phyloP scores from a whole-genome alignment of 2,329 filamentous ascomycete species.

The Aureobasidium musti region DNA sequence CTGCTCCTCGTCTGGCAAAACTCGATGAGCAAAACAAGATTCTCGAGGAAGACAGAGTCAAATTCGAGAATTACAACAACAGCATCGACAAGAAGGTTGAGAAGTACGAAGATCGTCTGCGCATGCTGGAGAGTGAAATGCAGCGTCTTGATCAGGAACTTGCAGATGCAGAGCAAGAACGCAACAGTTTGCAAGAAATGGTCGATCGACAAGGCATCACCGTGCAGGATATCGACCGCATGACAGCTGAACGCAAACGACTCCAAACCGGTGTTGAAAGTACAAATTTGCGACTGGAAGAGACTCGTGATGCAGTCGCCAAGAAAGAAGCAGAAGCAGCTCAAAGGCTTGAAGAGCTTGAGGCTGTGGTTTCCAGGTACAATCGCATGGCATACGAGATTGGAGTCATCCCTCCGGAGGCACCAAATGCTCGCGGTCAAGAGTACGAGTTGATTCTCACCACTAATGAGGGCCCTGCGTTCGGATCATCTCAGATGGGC shows the following conservation, averaged over 20 bases:
- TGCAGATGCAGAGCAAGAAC: conserved; percentile 78
- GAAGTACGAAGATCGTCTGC: conserved; percentile 80
- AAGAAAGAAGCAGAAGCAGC: conserved; percentile 90
- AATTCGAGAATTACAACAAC: conserved; percentile 94
- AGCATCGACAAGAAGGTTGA: conserved; percentile 81
- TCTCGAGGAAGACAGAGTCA: conserved; percentile 88
- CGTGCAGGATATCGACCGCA: conserved; percentile 97
- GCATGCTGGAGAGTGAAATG: conserved; percentile 82
- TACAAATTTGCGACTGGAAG: conserved; percentile 74
- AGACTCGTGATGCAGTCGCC: conserved; percentile 76
- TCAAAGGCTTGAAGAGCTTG: conserved; percentile 85
- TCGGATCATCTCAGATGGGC: conserved; percentile 58
- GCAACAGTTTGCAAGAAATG: conserved; percentile 73
- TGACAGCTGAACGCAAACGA: conserved; percentile 92
- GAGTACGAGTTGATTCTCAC: conserved; percentile 83
- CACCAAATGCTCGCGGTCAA: conserved; percentile 78
- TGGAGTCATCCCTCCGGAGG: conserved; percentile 80
- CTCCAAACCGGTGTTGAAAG: conserved; percentile 86
- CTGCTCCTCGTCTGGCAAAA: conserved; percentile 77
- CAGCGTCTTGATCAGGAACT: conserved; percentile 75
- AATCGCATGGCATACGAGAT: conserved; percentile 95
- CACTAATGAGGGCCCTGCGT: conserved; percentile 77
- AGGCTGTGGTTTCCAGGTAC: conserved; percentile 84
- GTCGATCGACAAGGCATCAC: conserved; percentile 94
- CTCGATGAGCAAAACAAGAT: conserved; percentile 90